Conservation (phyloP, 2,329 filamentous ascomycete species). For the Verticillium alfalfae region DNA sequence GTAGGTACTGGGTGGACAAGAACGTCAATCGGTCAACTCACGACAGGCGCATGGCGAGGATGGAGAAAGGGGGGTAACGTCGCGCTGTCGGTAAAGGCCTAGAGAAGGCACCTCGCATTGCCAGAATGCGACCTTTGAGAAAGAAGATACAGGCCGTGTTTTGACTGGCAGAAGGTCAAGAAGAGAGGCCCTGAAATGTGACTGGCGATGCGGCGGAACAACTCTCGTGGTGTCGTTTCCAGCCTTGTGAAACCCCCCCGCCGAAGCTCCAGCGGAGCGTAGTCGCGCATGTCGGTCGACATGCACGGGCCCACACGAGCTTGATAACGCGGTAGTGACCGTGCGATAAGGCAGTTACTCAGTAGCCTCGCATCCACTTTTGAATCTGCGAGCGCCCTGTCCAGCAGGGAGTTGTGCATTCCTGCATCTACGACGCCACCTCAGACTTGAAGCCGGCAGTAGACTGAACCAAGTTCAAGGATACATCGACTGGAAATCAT, state of each 20-base stretch:
- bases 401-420: not conserved
- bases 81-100: not conserved
- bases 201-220: not conserved
- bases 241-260: slow-evolving; percentile 12
- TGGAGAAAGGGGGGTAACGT: not conserved
- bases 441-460: not conserved
- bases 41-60: not conserved
- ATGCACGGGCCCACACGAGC: not conserved
- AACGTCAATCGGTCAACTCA: not conserved
- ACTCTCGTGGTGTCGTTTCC: not conserved
- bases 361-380: not conserved
- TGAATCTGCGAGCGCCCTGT: not conserved
- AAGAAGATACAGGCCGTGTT: not conserved
- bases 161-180: not conserved
- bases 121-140: not conserved
- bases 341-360: not conserved
- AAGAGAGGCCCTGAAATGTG: not conserved
- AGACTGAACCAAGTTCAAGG: too few species aligned
- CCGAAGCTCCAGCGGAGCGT: not conserved
- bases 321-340: not conserved
- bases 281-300: not conserved
- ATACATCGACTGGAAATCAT: slow-evolving; percentile 36
- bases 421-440: not conserved
- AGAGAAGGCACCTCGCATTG: slow-evolving; percentile 1
- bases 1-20: not conserved